Base-by-base conservation (phyloP, 139 green algal species). In the Axilococcus clingmanii region DNA sequence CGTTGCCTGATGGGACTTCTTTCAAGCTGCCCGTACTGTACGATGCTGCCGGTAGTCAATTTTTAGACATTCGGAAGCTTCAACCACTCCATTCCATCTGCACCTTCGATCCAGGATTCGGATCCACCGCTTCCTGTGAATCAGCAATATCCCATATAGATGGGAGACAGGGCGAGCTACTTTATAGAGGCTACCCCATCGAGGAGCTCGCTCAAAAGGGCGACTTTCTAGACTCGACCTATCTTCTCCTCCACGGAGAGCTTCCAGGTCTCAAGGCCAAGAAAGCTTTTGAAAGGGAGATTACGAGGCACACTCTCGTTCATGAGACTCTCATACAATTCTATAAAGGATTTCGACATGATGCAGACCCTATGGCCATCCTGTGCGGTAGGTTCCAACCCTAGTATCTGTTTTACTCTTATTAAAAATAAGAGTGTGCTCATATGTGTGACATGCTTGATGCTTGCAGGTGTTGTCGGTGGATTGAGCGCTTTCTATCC, bases 61-160 rank as follows among this genome's bases (percentile, higher is more conserved):
- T 81, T 25, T 19, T 81, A 4, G 69, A 81, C 45, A 67, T 81
- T 9, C 38, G 61, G 17, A 68, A 70, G 33, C 48, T 81, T 24
- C 55, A 75, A 33, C 37, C 64, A 45, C 49, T 11, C 51, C 71
- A 65, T 23, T 72, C 74, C 14, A 62, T 87, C 27, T 88, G 76
- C 66, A 88, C 80, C 12, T 88, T 76, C 54, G 80, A 88, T 51
- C 79, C 79, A 4, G 80, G 80, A 8, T 87, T 83, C 48, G 75
- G 54, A 8, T 77, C 59, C 34, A 87, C 80, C 44, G 79, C 70
- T 4, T 63, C 61, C 3, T 87, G 78, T 59, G 40, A 78, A 36
- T 80, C 65, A 0, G 47, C 52, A 29, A 88, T 88, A 45, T 86
- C 75, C 3, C 88, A 69, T 59, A 88, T 86, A 35, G 79, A 88